Base-by-base conservation (phyloP, 2,329 filamentous ascomycete genomes). In the Fusarium sp. region DNA sequence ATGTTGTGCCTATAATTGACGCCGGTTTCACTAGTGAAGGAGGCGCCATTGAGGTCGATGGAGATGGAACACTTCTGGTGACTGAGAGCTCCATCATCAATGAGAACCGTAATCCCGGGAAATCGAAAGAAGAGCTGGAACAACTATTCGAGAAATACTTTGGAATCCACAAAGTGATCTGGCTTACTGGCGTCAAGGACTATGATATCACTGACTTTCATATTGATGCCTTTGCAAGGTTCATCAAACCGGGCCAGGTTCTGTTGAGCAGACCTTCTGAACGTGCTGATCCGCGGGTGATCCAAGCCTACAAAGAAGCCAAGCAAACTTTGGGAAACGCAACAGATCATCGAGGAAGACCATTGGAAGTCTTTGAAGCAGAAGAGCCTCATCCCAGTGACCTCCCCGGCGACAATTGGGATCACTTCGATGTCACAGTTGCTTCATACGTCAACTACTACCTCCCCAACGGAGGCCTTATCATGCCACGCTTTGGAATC, bases 31-130 rank as follows among this genome's bases (percentile, higher is more conserved):
- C 35, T 22, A 38, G 62, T 15, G 79, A 81, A 54, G 79, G 80
- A 3, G 78, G 79, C 3, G 74, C 73, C 0, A 63, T 81, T 9
- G 80, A 80, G 26, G 67, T 77, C 10, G 80, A 81, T 33, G 79
- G 80, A 22, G 63, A 78, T 18, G 79, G 80, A 5, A 80, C 80
- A 9, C 64, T 81, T 3, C 31, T 81, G 9, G 62, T 75, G 1
- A 80, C 79, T 1, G 78, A 81, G 39, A 81, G 79, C 52, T 74
- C 77, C 4, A 73, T 81, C 13, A 22, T 80, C 47, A 81, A 80
- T 59, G 49, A 71, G 12, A 81, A 81, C 49, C 70, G 79, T 13
- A 81, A 81, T 44, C 76, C 74, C 1, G 73, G 72, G 1, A 45
- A 65, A 28, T 61, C 47, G 41, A 77, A 71, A 10, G 2, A 59